Evolutionary conservation across 1,139 yeast genomes (phyloP).

Genomic region (Taiozyma sp.): DNA sequence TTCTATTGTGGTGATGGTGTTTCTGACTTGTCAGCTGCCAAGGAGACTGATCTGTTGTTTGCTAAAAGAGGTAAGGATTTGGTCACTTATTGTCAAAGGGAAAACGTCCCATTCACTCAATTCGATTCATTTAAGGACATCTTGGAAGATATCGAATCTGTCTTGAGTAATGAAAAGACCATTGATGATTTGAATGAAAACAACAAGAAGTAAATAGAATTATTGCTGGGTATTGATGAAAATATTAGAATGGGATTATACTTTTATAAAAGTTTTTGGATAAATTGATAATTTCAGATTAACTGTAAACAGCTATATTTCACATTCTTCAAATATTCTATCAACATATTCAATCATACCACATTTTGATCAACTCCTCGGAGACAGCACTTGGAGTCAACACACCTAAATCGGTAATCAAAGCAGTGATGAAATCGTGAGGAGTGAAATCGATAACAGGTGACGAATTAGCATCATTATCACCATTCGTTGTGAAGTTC

Average conservation of each 20-base stretch:
- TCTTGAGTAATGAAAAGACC: slow-evolving; percentile 40
- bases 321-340: too few species aligned
- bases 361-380: slow-evolving; percentile 94
- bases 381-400: slow-evolving; percentile 96
- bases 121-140: slow-evolving; percentile 77
- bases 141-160: slow-evolving; percentile 45
- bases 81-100: slow-evolving; percentile 75
- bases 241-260: too few species aligned
- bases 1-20: slow-evolving; percentile 98
- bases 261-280: too few species aligned
- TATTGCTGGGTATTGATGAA: neutral
- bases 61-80: slow-evolving; percentile 93
- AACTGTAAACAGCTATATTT: too few species aligned
- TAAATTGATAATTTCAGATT: too few species aligned
- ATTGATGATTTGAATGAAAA: slow-evolving; percentile 37
- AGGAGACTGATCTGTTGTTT: slow-evolving; percentile 87
- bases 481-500: slow-evolving; percentile 38
- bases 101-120: slow-evolving; percentile 79
- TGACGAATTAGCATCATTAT: slow-evolving; percentile 30
- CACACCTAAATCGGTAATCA: slow-evolving; percentile 94
- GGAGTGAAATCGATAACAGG: slow-evolving; percentile 89
- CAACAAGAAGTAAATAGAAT: slow-evolving; percentile 6
- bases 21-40: slow-evolving; percentile 90
- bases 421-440: slow-evolving; percentile 91
- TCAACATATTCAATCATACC: slow-evolving; percentile 64